A percentile compares a stretch with the other conserved stretches of the same genome.
Conservation (phyloP, 1,139 yeast species). For the Debaryomyces robertsiae region DNA sequence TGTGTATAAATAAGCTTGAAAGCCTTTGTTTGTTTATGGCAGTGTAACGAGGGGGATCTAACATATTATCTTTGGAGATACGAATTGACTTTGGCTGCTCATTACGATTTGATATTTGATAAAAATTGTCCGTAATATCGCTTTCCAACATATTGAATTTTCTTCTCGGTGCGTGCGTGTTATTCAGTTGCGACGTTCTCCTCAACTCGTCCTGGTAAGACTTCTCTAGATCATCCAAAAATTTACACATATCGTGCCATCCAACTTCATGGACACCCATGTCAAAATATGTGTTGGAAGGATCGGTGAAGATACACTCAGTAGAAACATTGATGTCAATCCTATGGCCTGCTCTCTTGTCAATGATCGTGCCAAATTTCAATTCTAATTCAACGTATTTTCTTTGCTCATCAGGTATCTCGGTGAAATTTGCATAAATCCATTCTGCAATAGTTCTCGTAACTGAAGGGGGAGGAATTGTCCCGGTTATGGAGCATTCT, state of each 20-base stretch:
- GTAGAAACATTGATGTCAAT: conserved; percentile 72
- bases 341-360: conserved; percentile 64
- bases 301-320: conserved; percentile 66
- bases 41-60: conserved; percentile 64
- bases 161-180: conserved; percentile 35
- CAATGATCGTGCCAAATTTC: conserved; percentile 77
- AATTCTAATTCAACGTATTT: conserved; percentile 76
- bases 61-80: conserved; percentile 60
- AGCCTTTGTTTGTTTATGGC: conserved; percentile 75
- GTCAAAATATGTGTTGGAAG: conserved; percentile 61
- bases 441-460: conserved; percentile 84
- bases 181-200: conserved; percentile 18
- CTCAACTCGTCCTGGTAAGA: conserved; percentile 44
- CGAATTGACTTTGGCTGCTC: conserved; percentile 65
- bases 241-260: conserved; percentile 59
- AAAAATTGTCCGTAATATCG: conserved; percentile 46
- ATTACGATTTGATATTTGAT: conserved; percentile 39
- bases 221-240: conserved; percentile 57
- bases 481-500: conserved; percentile 66
- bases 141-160: conserved; percentile 45
- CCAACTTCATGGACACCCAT: conserved; percentile 73
- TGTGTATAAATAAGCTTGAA: conserved; percentile 67
- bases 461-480: conserved; percentile 79
- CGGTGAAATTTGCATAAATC: conserved; percentile 79
- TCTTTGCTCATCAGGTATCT: conserved; percentile 60